A percentile compares a stretch with the other conserved stretches of the same genome.
Conservation (phyloP, 2,329 filamentous ascomycete species). For the Nannizziopsis arthrosporioides region DNA sequence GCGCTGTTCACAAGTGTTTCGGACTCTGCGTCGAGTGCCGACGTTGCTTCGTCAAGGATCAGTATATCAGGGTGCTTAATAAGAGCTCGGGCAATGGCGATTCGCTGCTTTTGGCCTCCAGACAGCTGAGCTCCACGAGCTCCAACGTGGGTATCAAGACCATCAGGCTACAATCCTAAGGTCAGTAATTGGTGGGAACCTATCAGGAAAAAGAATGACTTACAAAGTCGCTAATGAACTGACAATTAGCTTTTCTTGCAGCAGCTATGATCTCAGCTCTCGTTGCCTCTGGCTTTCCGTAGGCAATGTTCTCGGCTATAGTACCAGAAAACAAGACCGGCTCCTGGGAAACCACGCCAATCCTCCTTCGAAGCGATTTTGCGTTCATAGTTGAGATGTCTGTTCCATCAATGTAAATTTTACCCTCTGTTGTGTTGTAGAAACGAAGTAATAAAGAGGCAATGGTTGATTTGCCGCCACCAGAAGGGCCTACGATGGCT, state of each 20-base stretch:
- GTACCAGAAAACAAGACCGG: slow-evolving; percentile 79
- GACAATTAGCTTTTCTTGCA: slow-evolving; percentile 84
- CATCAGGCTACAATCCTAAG: slow-evolving; percentile 53
- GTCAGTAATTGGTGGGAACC: slow-evolving; percentile 10
- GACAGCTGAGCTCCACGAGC: slow-evolving; percentile 86
- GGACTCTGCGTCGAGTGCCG: slow-evolving; percentile 87
- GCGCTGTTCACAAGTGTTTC: slow-evolving; percentile 94
- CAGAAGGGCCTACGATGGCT: slow-evolving; percentile 89
- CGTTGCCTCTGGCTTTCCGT: slow-evolving; percentile 69
- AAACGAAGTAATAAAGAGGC: slow-evolving; percentile 84
- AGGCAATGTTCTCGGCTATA: slow-evolving; percentile 75
- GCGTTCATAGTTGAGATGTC: slow-evolving; percentile 81
- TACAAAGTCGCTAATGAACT: slow-evolving; percentile 87
- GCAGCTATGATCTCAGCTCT: slow-evolving; percentile 73
- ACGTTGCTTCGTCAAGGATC: slow-evolving; percentile 92
- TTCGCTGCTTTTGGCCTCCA: slow-evolving; percentile 93
- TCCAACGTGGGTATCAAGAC: slow-evolving; percentile 86
- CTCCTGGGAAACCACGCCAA: slow-evolving; percentile 91
- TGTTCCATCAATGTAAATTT: slow-evolving; percentile 69
- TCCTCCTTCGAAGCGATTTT: slow-evolving; percentile 81
- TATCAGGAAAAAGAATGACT: slow-evolving; percentile 24
- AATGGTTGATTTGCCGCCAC: slow-evolving; percentile 92
- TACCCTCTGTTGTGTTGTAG: slow-evolving; percentile 68
- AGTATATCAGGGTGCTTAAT: slow-evolving; percentile 95
- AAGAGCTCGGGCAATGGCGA: slow-evolving; percentile 87